A percentile compares a stretch with the other conserved stretches of the same genome.
phyloP scores from a whole-genome alignment of 2,329 filamentous ascomycete genomes.

The Lecanicillium sp. region DNA sequence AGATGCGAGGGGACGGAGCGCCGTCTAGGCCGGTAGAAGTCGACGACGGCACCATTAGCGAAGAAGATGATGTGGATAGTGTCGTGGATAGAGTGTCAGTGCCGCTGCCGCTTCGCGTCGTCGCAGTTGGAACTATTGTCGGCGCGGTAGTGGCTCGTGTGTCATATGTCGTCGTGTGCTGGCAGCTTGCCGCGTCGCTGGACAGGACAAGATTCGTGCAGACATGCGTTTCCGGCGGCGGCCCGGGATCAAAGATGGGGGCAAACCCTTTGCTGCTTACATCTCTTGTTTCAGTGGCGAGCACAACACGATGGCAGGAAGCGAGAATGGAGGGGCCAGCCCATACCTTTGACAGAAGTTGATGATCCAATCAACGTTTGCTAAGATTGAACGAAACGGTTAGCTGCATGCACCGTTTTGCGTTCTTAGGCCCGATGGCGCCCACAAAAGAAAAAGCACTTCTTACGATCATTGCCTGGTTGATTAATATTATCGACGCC shows the following conservation, averaged over 20 bases:
- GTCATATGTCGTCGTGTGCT: too few relatives aligned
- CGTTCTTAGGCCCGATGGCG: too few relatives aligned
- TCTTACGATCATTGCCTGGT: slow-evolving; percentile 36
- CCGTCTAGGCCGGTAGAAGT: too few relatives aligned
- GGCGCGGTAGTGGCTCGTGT: too few relatives aligned
- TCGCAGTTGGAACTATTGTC: too few relatives aligned
- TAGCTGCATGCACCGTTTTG: too few relatives aligned
- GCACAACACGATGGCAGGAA: background rate
- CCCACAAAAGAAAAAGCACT: background rate
- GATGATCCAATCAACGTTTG: slow-evolving; percentile 44
- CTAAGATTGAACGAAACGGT: slow-evolving; percentile 20
- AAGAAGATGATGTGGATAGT: too few relatives aligned
- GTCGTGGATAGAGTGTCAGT: too few relatives aligned
- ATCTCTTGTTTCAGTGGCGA: slow-evolving; percentile 2
- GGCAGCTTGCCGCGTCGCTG: background rate
- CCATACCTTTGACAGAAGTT: slow-evolving; percentile 42
- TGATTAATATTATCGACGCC: slow-evolving; percentile 31
- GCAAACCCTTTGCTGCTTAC: slow-evolving; percentile 20
- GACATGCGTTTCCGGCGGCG: slow-evolving; percentile 20
- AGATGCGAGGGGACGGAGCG: background rate
- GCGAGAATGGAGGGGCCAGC: background rate
- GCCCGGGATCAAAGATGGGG: slow-evolving; percentile 26
- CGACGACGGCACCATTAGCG: too few relatives aligned
- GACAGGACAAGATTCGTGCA: slow-evolving; percentile 13
- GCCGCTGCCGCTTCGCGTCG: too few relatives aligned